phyloP scores from a whole-genome alignment of 2,329 filamentous ascomycete genomes.

The Colletotrichum orbiculare region DNA sequence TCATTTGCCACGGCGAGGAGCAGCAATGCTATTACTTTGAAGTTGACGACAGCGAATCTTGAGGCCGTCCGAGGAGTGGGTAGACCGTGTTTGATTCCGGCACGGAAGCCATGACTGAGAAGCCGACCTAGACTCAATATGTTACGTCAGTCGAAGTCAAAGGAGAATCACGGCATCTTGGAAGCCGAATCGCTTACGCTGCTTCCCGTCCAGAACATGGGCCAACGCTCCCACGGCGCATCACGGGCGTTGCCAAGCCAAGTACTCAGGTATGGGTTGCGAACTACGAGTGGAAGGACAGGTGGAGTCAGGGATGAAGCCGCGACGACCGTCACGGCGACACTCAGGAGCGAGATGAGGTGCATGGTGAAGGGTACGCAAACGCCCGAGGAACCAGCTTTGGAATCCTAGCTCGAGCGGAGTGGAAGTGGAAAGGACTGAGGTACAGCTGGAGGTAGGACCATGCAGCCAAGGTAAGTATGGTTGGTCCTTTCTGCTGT shows the following conservation, averaged over 20 bases:
- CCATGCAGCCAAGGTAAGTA: not conserved
- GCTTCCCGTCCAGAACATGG: slow-evolving; percentile 84
- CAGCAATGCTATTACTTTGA: slow-evolving; percentile 36
- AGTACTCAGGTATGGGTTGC: slow-evolving; percentile 70
- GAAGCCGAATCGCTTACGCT: slow-evolving; percentile 53
- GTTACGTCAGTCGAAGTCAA: slow-evolving; percentile 21
- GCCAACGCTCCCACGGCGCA: slow-evolving; percentile 85
- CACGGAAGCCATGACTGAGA: slow-evolving; percentile 61
- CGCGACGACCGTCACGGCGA: slow-evolving; percentile 48
- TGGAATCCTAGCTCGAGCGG: not conserved
- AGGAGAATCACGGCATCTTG: slow-evolving; percentile 12
- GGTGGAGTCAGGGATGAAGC: slow-evolving; percentile 67
- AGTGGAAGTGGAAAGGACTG: no score
- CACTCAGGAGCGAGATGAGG: slow-evolving; percentile 45
- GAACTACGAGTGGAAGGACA: slow-evolving; percentile 67
- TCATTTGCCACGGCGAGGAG: not conserved
- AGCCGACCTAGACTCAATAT: slow-evolving; percentile 51
- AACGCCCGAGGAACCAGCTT: slow-evolving; percentile 12
- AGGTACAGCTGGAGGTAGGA: no score
- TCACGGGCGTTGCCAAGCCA: slow-evolving; percentile 76
- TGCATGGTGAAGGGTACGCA: slow-evolving; percentile 40
- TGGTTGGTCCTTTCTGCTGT: not conserved
- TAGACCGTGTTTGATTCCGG: slow-evolving; percentile 56
- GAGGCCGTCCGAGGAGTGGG: slow-evolving; percentile 62
- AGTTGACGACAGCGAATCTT: slow-evolving; percentile 56